Conservation (phyloP, 2,329 filamentous ascomycete genomes). For the Plectosphaerella cucumerina region DNA sequence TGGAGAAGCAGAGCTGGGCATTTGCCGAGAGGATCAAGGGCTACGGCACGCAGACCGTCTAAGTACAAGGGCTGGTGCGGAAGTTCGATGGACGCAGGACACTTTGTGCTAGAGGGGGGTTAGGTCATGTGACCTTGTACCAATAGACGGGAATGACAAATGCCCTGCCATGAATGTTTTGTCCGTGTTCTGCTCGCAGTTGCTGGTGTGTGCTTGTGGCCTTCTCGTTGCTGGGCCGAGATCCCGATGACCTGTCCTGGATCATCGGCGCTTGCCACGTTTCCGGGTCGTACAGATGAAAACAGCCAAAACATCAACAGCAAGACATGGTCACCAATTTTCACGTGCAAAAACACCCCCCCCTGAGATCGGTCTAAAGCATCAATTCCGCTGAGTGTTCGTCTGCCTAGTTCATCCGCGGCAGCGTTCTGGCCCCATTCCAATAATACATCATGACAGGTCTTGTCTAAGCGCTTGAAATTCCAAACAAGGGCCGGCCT, state of each 20-base stretch:
- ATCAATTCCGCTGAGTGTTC: constrained; percentile 4
- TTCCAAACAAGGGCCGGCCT: constrained; percentile 2
- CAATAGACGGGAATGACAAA: constrained; percentile 1
- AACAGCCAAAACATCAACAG: too few relatives aligned
- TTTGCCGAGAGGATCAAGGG: constrained; percentile 94
- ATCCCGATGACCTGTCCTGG: too few relatives aligned
- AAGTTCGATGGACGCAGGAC: neutral
- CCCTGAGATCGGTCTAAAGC: neutral
- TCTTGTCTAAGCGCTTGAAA: neutral
- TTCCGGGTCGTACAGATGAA: too few relatives aligned
- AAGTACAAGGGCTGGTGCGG: constrained; percentile 10
- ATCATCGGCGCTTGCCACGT: too few relatives aligned
- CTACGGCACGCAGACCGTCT: constrained; percentile 81
- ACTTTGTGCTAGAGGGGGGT: neutral
- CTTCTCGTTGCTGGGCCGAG: too few relatives aligned
- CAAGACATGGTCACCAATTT: too few relatives aligned
- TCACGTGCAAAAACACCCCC: too few relatives aligned
- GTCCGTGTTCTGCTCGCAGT: too few relatives aligned
- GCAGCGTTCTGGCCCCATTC: neutral
- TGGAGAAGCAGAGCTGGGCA: constrained; percentile 96
- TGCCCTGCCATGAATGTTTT: neutral
- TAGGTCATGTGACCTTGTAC: constrained; percentile 1
- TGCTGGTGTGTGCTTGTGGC: too few relatives aligned
- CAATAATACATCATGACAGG: constrained; percentile 3
- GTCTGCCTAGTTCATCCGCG: neutral